phyloP scores from a whole-genome alignment of 2,329 filamentous ascomycete genomes.

The Malbranchea cinnamomea region DNA sequence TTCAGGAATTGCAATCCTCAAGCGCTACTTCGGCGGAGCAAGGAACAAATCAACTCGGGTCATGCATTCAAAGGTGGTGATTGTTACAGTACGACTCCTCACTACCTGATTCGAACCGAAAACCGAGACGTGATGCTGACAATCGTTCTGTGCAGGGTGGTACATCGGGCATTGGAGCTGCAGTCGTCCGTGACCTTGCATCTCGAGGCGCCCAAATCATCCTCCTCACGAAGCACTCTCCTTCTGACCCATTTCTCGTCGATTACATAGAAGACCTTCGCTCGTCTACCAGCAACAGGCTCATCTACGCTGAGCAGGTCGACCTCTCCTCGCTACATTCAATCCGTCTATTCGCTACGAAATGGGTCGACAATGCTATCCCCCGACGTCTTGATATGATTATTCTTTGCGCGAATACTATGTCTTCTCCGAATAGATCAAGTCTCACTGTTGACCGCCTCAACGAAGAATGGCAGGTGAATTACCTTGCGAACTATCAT shows the following conservation, averaged over 20 bases:
- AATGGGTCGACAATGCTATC: constrained; percentile 93
- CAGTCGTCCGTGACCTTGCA: constrained; percentile 60
- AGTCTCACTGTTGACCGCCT: constrained; percentile 60
- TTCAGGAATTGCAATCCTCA: constrained; percentile 42
- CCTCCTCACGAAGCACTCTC: constrained; percentile 68
- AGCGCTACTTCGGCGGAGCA: constrained; percentile 64
- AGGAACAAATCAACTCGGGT: constrained; percentile 60
- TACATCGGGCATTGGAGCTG: constrained; percentile 80
- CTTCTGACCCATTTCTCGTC: constrained; percentile 73
- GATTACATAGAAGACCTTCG: constrained; percentile 89
- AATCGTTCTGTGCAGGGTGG: constrained; percentile 45
- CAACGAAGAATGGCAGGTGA: constrained; percentile 84
- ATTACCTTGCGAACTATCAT: constrained; percentile 93
- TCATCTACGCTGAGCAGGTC: constrained; percentile 92
- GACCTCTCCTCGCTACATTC: constrained; percentile 80
- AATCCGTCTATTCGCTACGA: constrained; percentile 83
- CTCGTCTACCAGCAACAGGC: constrained; percentile 57
- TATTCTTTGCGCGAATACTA: constrained; percentile 67
- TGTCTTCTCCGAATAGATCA: constrained; percentile 43
- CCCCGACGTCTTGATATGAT: constrained; percentile 81
- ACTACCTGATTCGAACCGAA: background rate
- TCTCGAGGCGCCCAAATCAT: constrained; percentile 75
- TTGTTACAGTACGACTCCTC: constrained; percentile 56
- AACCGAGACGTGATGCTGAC: constrained; percentile 9
- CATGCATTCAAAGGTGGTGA: constrained; percentile 86